Evolutionary conservation across 768 basidiomycete genomes (phyloP).

Genomic region (Inosperma sp.): DNA sequence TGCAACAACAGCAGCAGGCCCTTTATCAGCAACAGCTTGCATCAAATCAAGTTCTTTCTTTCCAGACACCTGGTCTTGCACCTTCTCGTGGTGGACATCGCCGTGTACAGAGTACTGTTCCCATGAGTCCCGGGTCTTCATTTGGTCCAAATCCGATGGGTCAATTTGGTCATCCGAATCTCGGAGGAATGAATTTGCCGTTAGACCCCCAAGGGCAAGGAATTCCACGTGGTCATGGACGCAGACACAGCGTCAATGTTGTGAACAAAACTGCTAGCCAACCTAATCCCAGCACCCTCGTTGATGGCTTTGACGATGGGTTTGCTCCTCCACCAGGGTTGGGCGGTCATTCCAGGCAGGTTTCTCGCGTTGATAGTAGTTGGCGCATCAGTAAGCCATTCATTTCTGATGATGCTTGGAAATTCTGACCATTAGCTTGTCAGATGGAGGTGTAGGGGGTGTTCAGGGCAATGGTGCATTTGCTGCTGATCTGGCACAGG

Average conservation of each 20-base stretch:
- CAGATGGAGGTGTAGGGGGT: conserved; percentile 74
- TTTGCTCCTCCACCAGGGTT: conserved; percentile 57
- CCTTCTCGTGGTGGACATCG: conserved; percentile 63
- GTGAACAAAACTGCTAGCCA: conserved; percentile 67
- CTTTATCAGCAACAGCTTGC: conserved; percentile 88
- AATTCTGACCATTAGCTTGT: conserved; percentile 13
- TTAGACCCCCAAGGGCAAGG: conserved; percentile 62
- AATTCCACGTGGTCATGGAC: conserved; percentile 78
- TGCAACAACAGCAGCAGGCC: conserved; percentile 88
- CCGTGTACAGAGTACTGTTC: conserved; percentile 83
- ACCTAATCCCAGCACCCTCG: conserved; percentile 38
- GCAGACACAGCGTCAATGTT: conserved; percentile 89
- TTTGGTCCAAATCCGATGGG: conserved; percentile 57
- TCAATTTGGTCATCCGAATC: conserved; percentile 55
- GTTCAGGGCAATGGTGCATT: conserved; percentile 53
- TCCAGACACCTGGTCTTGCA: conserved; percentile 70
- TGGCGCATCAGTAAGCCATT: conserved; percentile 81
- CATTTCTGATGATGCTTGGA: background rate
- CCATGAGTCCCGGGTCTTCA: conserved; percentile 46
- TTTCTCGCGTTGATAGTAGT: conserved; percentile 72
- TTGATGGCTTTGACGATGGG: conserved; percentile 77
- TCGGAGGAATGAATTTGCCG: conserved; percentile 49
- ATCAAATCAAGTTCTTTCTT: conserved; percentile 78
- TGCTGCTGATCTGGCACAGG: conserved; percentile 87
- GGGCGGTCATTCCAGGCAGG: conserved; percentile 69